These are phyloP conservation scores for Mychonastes homosphaera DNA, from an alignment of 139 green algal species.

Conservation along the genomic window DNA sequence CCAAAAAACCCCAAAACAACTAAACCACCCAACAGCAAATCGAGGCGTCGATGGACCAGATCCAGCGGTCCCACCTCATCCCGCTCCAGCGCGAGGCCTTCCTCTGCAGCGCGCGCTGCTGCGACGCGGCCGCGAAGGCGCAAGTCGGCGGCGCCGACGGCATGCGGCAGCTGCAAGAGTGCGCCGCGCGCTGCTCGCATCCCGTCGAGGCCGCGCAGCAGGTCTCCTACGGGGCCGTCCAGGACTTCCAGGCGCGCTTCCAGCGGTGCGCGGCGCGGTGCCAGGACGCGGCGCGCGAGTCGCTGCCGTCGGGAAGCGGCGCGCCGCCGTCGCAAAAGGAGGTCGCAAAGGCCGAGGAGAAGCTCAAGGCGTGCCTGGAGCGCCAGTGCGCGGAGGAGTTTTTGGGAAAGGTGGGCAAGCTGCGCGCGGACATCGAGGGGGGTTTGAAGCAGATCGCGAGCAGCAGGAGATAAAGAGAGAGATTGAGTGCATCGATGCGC, in stretches of 20 bases:
- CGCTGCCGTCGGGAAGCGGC: conserved; percentile 6
- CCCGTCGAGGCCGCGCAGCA: conserved; percentile 16
- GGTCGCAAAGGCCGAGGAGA: conserved; percentile 15
- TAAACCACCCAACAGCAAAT: conserved; percentile 23
- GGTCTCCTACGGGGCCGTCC: conserved; percentile 2
- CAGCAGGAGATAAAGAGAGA: too few relatives aligned
- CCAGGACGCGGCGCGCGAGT: conserved; percentile 23
- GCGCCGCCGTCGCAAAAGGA: conserved; percentile 9
- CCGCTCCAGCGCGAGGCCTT: conserved; percentile 34
- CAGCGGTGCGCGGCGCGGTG: conserved; percentile 37
- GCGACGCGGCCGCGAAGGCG: conserved; percentile 23
- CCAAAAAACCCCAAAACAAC: too few relatives aligned
- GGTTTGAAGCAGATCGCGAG: conserved; percentile 19
- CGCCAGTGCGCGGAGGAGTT: conserved; percentile 26
- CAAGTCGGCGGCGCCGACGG: too few relatives aligned
- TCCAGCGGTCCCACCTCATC: conserved; percentile 26
- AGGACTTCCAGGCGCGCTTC: conserved; percentile 30
- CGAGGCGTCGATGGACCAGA: conserved; percentile 27
- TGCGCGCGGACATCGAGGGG: conserved; percentile 26
- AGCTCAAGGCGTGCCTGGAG: conserved; percentile 31
- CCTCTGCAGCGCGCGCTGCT: conserved; percentile 35
- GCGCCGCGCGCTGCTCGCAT: conserved; percentile 8
- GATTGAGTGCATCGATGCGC: too few relatives aligned
- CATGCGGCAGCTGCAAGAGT: conserved; percentile 22
- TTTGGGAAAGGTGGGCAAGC: conserved; percentile 28